These are phyloP conservation scores for Salinomyces thailandicus DNA, from an alignment of 2,329 filamentous ascomycete genomes.

Conservation along the genomic window DNA sequence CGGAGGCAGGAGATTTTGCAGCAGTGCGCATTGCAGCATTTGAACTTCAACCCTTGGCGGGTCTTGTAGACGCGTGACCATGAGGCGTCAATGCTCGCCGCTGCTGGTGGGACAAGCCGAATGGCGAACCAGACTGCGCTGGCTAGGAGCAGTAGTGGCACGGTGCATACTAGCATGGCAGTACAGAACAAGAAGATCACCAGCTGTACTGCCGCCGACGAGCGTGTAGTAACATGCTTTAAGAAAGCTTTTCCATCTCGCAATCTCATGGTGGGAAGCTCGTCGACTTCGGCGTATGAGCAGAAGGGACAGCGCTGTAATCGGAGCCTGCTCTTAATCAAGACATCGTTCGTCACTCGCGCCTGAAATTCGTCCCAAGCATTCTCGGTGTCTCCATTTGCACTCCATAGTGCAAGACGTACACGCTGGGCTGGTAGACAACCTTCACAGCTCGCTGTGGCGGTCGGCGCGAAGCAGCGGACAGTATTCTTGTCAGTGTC, in stretches of 20 bases:
- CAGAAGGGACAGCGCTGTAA: constrained; percentile 85
- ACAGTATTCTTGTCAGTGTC: constrained; percentile 62
- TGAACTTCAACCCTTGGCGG: constrained; percentile 64
- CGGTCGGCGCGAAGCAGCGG: constrained; percentile 76
- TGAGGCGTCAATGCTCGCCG: constrained; percentile 18
- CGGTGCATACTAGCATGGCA: constrained; percentile 20
- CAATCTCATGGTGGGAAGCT: constrained; percentile 21
- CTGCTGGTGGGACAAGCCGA: constrained; percentile 8
- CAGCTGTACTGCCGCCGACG: constrained; percentile 34
- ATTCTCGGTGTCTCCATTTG: constrained; percentile 59
- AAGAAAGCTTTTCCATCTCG: constrained; percentile 14
- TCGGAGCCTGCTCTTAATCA: constrained; percentile 62
- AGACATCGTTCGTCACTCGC: constrained; percentile 63
- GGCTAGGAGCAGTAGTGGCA: constrained; percentile 46
- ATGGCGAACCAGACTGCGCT: constrained; percentile 9
- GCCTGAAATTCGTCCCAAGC: constrained; percentile 67
- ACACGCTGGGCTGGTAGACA: constrained; percentile 60
- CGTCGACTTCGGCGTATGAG: constrained; percentile 77
- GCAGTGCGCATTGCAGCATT: constrained; percentile 62
- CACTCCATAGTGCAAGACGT: constrained; percentile 58
- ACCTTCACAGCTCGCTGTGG: constrained; percentile 64
- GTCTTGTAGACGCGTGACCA: constrained; percentile 58
- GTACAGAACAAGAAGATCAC: constrained; percentile 33
- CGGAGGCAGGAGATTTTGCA: constrained; percentile 63
- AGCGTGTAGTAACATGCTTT: constrained; percentile 14